phyloP scores from a whole-genome alignment of 768 basidiomycete genomes.

The Neoboletus subvelutipes region DNA sequence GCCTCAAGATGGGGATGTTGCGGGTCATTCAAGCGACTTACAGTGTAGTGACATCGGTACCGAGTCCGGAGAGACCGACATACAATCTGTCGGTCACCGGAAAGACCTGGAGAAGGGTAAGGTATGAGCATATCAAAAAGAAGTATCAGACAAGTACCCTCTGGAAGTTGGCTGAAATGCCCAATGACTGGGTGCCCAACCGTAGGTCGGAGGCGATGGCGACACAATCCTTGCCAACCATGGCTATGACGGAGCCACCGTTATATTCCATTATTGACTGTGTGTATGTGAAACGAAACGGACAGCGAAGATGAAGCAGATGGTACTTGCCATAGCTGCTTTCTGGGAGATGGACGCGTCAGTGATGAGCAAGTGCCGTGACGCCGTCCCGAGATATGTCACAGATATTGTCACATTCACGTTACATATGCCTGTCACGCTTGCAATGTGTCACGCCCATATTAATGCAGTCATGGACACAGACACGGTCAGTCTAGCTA shows the following conservation, averaged over 20 bases:
- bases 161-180: conserved; percentile 90
- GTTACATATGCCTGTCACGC: conserved; percentile 5
- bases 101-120: conserved; percentile 65
- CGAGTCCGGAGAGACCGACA: conserved; percentile 89
- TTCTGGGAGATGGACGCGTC: conserved; percentile 21
- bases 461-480: neutral
- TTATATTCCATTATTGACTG: conserved; percentile 92
- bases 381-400: conserved; percentile 22
- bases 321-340: conserved; percentile 24
- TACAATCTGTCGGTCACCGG: conserved; percentile 91
- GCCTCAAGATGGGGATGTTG: conserved; percentile 1
- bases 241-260: conserved; percentile 98
- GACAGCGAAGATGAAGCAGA: neutral
- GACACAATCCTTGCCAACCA: conserved; percentile 98
- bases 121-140: conserved; percentile 1
- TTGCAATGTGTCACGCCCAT: neutral
- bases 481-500: neutral
- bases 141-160: conserved; percentile 57
- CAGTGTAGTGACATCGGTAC: conserved; percentile 92
- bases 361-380: conserved; percentile 13
- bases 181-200: conserved; percentile 82
- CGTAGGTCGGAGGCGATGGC: conserved; percentile 96
- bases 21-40: conserved; percentile 36
- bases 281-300: conserved; percentile 1
- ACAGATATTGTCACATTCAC: conserved; percentile 9